Percentiles rank a stretch among this genome's conserved stretches.
Conservation (phyloP, 495 filamentous ascomycete genomes). For the Chaetomidium leptoderma region DNA sequence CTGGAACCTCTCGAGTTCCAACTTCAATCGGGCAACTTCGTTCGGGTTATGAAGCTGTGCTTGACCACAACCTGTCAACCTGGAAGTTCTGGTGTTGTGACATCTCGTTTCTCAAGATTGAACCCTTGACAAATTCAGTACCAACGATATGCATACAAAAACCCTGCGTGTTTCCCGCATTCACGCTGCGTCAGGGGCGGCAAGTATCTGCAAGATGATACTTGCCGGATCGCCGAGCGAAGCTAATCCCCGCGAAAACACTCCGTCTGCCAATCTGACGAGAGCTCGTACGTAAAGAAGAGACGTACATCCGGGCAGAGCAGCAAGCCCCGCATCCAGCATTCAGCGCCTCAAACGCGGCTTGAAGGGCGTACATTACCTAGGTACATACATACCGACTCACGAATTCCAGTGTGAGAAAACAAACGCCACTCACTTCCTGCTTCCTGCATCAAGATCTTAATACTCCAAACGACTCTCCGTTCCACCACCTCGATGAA, state of each 20-base stretch:
- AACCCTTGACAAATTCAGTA: too few species aligned
- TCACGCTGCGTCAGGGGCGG: background rate
- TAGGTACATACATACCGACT: too few species aligned
- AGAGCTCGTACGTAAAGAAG: conserved; percentile 11
- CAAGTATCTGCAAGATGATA: conserved; percentile 15
- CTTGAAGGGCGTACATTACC: too few species aligned
- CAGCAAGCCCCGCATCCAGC: background rate
- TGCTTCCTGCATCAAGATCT: background rate
- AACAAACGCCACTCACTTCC: background rate
- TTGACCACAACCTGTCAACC: background rate
- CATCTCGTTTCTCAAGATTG: too few species aligned
- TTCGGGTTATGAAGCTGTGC: too few species aligned
- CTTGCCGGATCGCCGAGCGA: background rate
- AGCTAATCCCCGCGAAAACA: background rate
- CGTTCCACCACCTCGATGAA: background rate
- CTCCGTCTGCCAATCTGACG: conserved; percentile 9
- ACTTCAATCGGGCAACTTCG: too few species aligned
- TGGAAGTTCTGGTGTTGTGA: background rate
- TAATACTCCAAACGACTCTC: too few species aligned
- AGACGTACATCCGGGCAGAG: background rate
- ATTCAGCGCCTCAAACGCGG: background rate
- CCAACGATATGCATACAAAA: background rate
- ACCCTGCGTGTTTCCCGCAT: background rate
- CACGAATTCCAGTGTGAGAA: background rate
- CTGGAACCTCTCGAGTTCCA: too few species aligned